Evolutionary conservation across 1,284 basidiomycete species (phyloP).

Genomic region (Wallemia hederae): DNA sequence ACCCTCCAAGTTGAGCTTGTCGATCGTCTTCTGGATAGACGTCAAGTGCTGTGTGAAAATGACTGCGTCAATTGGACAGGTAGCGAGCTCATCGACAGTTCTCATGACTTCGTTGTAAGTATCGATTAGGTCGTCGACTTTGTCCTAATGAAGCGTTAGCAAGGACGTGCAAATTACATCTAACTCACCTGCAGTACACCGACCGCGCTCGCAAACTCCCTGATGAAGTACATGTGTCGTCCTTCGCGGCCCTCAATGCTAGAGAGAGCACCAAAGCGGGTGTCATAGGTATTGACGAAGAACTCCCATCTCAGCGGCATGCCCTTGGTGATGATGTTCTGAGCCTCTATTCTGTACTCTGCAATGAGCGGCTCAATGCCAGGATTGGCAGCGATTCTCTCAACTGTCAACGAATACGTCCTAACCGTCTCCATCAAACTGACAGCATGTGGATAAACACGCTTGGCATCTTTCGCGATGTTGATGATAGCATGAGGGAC

Average conservation of each 20-base stretch:
- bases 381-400: constrained; percentile 59
- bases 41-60: constrained; percentile 48
- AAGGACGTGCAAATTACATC: background rate
- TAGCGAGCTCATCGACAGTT: constrained; percentile 56
- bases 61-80: constrained; percentile 54
- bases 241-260: constrained; percentile 41
- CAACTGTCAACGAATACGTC: constrained; percentile 80
- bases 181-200: constrained; percentile 42
- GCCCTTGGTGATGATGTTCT: constrained; percentile 63
- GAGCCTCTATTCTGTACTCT: constrained; percentile 64
- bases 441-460: constrained; percentile 92
- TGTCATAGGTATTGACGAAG: constrained; percentile 74
- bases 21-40: constrained; percentile 73
- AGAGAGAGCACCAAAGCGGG: constrained; percentile 34
- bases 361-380: constrained; percentile 78
- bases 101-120: constrained; percentile 59
- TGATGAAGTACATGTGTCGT: constrained; percentile 69
- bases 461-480: constrained; percentile 90
- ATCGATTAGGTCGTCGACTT: constrained; percentile 74
- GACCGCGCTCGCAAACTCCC: constrained; percentile 76
- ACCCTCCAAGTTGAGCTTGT: constrained; percentile 76
- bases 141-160: constrained; percentile 31
- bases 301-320: constrained; percentile 91
- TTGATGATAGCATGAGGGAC: constrained; percentile 83
- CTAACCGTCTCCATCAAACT: constrained; percentile 93